Evolutionary conservation across 2,329 filamentous ascomycete species (phyloP), one percentile per base, ranked within the genome.

Genomic region (Trichoderma atroviride): DNA sequence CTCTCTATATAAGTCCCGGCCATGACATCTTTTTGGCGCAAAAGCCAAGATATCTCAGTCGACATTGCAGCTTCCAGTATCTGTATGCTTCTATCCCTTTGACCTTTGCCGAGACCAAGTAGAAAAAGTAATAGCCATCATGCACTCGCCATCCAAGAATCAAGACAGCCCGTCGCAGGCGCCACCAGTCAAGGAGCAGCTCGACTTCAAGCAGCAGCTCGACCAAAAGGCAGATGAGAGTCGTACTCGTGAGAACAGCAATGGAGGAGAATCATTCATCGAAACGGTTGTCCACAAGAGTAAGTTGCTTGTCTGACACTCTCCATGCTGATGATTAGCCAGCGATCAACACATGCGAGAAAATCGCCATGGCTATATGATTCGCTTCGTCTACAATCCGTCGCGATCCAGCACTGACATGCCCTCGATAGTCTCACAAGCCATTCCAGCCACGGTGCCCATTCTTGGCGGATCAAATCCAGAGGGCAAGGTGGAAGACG

Each of bases 121-220:
- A 24, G 52, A 52, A 11, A 70, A 59, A 24, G 73, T 75, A 72
- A 59, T 73, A 5, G 55, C 62, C 10, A 62, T n/a, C 7, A 56
- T 56, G 50, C 35, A 55, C 50, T 58, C 35, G n/a, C 55, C 57
- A 7, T 16, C 64, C 64, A 59, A 67, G 40, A 59, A 56, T 27
- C 27, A 70, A 33, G 29, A 67, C 37, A 16, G 37, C 27, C 47
- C 40, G 3, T 3, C 24, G 13, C 31, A 24, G 11, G 73, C 76
- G 69, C 75, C 75, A 63, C 78, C 74, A 58, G 83, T 80, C 78
- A 85, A 85, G 75, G 72, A 80, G 40, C 78, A 81, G 73, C 80
- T 85, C 1, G 84, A 85, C 74, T 84, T 80, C 78, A 85, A 85
- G 75, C 72, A 80, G 40, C 78, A 81, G 73, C 80, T 85, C 0